A percentile compares a stretch with the other conserved stretches of the same genome.
Evolutionary conservation across 225 moss, liverwort and hornwort genomes (phyloP).

Genomic region (Bryum argenteum): DNA sequence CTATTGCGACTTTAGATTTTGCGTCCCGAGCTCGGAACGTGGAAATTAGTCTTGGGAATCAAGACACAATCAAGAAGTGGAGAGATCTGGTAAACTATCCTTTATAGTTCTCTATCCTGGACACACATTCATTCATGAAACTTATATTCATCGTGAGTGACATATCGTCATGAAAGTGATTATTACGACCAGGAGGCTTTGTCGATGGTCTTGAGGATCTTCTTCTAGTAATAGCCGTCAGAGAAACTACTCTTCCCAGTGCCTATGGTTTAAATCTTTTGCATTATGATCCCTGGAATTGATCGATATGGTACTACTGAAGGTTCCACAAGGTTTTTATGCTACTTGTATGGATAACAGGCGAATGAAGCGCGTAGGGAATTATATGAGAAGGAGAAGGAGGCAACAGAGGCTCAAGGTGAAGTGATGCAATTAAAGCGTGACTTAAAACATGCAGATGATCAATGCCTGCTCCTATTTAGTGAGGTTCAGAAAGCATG

Average conservation of each 20-base stretch:
- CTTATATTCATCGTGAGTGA: background rate
- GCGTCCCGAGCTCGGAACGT: constrained; percentile 76
- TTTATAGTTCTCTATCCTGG: constrained; percentile 7
- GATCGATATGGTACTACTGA: constrained; percentile 7
- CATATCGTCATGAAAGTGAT: background rate
- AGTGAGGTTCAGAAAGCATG: constrained; percentile 89
- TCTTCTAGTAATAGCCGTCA: background rate
- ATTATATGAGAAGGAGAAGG: constrained; percentile 67
- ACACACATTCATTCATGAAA: background rate
- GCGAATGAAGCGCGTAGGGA: constrained; percentile 63
- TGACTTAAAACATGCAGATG: constrained; percentile 76
- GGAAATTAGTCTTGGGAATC: constrained; percentile 52
- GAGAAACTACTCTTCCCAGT: background rate
- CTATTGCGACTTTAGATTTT: constrained; percentile 73
- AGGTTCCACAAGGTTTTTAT: background rate
- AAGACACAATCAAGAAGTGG: constrained; percentile 74
- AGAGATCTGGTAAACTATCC: constrained; percentile 53
- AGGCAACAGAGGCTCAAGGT: constrained; percentile 65
- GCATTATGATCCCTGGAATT: constrained; percentile 11
- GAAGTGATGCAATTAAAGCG: constrained; percentile 82
- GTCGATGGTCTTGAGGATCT: background rate
- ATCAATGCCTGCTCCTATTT: constrained; percentile 81
- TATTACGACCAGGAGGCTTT: background rate
- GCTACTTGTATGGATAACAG: constrained; percentile 35
- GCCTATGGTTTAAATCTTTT: constrained; percentile 10